Percentiles rank a stretch among this genome's conserved stretches.
phyloP scores from a whole-genome alignment of 352 stramenopile species.

The Saprolegnia parasitica region DNA sequence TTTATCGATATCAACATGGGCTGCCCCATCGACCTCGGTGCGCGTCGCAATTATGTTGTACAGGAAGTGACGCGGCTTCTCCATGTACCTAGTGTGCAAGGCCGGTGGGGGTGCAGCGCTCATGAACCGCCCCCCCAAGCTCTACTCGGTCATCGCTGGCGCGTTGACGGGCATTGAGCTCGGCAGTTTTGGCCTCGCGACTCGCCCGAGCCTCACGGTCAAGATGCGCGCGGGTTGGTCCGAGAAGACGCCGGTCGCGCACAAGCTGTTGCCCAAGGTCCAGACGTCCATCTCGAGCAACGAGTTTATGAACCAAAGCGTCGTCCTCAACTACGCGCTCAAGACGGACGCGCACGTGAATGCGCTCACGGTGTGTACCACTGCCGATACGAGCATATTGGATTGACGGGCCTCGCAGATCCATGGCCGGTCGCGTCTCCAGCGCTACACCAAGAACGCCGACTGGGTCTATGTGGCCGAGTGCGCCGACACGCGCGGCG shows the following conservation, averaged over 20 bases:
- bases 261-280: conserved; percentile 91
- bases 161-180: conserved; percentile 83
- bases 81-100: conserved; percentile 45
- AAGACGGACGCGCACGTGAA: conserved; percentile 59
- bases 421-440: conserved; percentile 95
- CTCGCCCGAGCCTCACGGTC: conserved; percentile 86
- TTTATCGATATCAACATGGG: conserved; percentile 99
- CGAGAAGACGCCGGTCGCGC: conserved; percentile 91
- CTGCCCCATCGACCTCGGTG: conserved; percentile 97
- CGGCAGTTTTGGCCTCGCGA: conserved; percentile 38
- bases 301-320: conserved; percentile 73
- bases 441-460: conserved; percentile 96
- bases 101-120: conserved; percentile 88
- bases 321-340: conserved; percentile 72
- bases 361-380: conserved; percentile 42
- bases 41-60: conserved; percentile 2
- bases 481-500: conserved; percentile 64
- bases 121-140: conserved; percentile 89
- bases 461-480: conserved; percentile 98
- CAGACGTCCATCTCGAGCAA: conserved; percentile 56
- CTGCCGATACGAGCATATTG: conserved; percentile 16
- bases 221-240: conserved; percentile 99
- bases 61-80: neutral
- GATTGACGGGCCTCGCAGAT: conserved; percentile 44
- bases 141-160: conserved; percentile 86